Conservation (phyloP, 768 basidiomycete species). For the Lentinus tigrinus region DNA sequence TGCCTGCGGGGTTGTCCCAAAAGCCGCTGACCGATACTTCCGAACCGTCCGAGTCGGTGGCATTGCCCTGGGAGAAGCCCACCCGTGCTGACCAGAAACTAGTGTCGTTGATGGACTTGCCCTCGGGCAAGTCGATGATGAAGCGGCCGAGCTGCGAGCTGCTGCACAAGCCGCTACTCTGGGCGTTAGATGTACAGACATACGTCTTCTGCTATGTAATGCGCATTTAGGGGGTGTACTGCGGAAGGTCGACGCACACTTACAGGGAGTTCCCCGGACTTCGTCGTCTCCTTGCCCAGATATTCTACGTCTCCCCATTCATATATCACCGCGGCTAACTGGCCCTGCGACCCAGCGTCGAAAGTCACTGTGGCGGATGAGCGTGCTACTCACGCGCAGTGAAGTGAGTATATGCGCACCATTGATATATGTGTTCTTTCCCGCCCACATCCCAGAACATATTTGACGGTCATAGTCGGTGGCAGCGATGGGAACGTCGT, state of each 20-base stretch:
- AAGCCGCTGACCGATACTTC: constrained; percentile 34
- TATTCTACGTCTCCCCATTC: constrained; percentile 90
- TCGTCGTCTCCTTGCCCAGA: constrained; percentile 70
- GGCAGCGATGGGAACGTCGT: constrained; percentile 66
- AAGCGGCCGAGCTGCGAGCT: constrained; percentile 79
- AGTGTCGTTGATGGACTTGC: constrained; percentile 63
- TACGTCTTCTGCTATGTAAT: constrained; percentile 77
- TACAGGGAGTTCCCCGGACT: constrained; percentile 62
- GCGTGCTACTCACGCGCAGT: constrained; percentile 3
- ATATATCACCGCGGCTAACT: constrained; percentile 92
- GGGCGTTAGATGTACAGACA: constrained; percentile 84
- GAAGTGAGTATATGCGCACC: constrained; percentile 42
- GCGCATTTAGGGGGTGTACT: constrained; percentile 16
- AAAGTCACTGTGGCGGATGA: constrained; percentile 63
- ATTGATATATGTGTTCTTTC: constrained; percentile 76
- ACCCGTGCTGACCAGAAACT: constrained; percentile 89
- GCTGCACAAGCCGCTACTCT: constrained; percentile 69
- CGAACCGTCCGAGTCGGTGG: constrained; percentile 23
- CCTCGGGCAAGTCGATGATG: constrained; percentile 74
- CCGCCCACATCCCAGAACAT: constrained; percentile 95
- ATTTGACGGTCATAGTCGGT: constrained; percentile 85
- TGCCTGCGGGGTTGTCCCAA: constrained; percentile 62
- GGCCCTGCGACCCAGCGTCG: constrained; percentile 72
- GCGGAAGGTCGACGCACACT: constrained; percentile 30
- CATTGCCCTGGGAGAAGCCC: constrained; percentile 44